phyloP scores from a whole-genome alignment of 768 basidiomycete genomes.

The Amyloporia xantha region DNA sequence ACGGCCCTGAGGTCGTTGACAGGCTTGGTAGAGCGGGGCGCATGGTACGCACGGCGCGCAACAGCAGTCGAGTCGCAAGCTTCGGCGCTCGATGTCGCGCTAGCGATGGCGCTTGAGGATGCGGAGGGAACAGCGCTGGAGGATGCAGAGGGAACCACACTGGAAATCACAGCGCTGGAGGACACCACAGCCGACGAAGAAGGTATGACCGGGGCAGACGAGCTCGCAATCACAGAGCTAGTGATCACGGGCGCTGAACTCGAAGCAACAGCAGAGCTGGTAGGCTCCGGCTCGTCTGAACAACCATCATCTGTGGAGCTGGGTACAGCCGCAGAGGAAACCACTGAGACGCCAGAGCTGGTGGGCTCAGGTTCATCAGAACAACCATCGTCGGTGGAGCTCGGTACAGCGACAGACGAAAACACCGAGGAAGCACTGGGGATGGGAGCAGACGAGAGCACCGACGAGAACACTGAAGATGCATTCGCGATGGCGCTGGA shows the following conservation, averaged over 20 bases:
- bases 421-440: neutral
- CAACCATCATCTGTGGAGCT: neutral
- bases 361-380: neutral
- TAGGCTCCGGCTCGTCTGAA: neutral
- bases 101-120: neutral
- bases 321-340: neutral
- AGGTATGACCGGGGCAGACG: neutral
- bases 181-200: neutral
- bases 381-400: neutral
- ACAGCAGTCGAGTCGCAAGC: slow-evolving; percentile 1
- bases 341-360: neutral
- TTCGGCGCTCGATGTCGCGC: slow-evolving; percentile 3
- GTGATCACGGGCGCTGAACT: neutral
- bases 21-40: neutral
- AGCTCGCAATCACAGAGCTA: neutral
- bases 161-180: neutral
- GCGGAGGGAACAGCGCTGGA: neutral
- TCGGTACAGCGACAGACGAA: neutral
- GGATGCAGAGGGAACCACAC: neutral
- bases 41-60: slow-evolving; percentile 1
- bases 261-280: neutral
- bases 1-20: neutral
- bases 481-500: neutral
- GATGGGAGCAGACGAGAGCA: neutral
- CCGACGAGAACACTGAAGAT: no score